Conservation (phyloP, 371 early-diverging fungal genomes). For the Thermomucor indicae-seudaticae region DNA sequence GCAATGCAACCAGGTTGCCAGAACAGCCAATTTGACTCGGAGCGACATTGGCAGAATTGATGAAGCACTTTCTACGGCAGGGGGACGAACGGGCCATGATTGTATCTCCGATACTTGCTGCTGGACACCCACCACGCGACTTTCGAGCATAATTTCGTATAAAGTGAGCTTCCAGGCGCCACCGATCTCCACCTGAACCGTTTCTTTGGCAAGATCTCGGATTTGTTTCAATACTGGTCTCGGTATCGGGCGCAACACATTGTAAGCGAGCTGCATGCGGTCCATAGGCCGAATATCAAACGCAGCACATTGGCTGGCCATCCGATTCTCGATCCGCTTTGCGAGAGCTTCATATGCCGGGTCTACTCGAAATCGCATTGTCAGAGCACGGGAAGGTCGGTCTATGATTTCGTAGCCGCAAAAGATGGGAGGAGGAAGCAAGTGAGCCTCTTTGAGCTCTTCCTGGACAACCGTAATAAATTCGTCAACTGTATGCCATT, state of each 20-base stretch:
- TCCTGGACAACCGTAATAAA: conserved; percentile 6
- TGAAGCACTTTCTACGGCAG: conserved; percentile 2
- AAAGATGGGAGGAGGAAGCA: conserved; percentile 9
- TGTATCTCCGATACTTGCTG: conserved; percentile 14
- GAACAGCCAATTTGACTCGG: conserved; percentile 18
- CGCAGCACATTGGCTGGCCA: conserved; percentile 6
- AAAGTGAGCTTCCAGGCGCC: conserved; percentile 14
- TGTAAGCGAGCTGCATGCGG: conserved; percentile 17
- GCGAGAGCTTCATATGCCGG: conserved; percentile 7
- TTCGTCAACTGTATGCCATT: conserved; percentile 11
- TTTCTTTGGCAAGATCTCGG: conserved; percentile 10
- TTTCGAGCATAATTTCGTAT: conserved; percentile 21
- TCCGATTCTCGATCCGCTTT: conserved; percentile 1
- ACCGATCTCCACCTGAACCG: conserved; percentile 7
- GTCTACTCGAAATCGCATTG: conserved; percentile 10
- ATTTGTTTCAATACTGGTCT: conserved; percentile 1
- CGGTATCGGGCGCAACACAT: conserved; percentile 11
- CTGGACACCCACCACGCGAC: conserved; percentile 14
- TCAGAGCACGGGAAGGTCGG: conserved; percentile 6
- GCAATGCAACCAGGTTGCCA: conserved; percentile 17
- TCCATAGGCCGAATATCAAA: conserved; percentile 17
- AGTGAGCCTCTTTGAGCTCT: conserved; percentile 1
- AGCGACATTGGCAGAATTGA: conserved; percentile 12
- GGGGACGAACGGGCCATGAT: conserved; percentile 13
- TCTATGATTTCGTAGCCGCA: conserved; percentile 13